Evolutionary conservation across 352 stramenopile genomes (phyloP).

Genomic region (Chrysophaeum taylorii): DNA sequence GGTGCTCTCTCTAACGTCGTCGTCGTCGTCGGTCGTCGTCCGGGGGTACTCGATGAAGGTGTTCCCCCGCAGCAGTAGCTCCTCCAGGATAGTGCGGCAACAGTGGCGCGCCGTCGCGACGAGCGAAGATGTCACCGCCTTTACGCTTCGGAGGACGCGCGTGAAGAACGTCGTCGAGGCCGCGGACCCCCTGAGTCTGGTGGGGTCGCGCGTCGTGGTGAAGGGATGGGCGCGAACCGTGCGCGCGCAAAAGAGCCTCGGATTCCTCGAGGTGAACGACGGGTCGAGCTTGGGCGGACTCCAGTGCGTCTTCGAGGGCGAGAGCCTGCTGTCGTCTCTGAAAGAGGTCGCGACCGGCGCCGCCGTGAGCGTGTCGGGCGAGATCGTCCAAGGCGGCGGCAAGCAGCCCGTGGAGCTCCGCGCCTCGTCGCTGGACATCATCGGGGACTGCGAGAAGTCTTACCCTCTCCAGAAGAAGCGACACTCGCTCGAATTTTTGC

Average conservation of each 20-base stretch:
- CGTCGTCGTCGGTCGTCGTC: too few species aligned
- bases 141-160: too few species aligned
- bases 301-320: constrained; percentile 64
- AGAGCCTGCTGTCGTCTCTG: constrained; percentile 43
- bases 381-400: constrained; percentile 71
- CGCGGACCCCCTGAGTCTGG: not conserved
- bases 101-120: too few species aligned
- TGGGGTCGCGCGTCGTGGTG: constrained; percentile 48
- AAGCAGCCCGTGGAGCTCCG: constrained; percentile 84
- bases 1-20: too few species aligned
- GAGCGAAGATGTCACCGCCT: too few species aligned
- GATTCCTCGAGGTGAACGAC: constrained; percentile 92
- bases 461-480: constrained; percentile 98
- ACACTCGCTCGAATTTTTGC: constrained; percentile 91
- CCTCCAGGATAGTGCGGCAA: too few species aligned
- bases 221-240: constrained; percentile 91
- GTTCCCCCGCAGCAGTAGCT: too few species aligned
- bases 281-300: constrained; percentile 77
- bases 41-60: too few species aligned
- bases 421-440: constrained; percentile 54
- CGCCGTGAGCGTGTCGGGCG: constrained; percentile 73
- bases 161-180: constrained; percentile 4
- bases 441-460: constrained; percentile 74
- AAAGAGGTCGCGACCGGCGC: constrained; percentile 77
- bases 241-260: constrained; percentile 89